Conservation (phyloP, 768 basidiomycete genomes). For the Boletus fagicola region DNA sequence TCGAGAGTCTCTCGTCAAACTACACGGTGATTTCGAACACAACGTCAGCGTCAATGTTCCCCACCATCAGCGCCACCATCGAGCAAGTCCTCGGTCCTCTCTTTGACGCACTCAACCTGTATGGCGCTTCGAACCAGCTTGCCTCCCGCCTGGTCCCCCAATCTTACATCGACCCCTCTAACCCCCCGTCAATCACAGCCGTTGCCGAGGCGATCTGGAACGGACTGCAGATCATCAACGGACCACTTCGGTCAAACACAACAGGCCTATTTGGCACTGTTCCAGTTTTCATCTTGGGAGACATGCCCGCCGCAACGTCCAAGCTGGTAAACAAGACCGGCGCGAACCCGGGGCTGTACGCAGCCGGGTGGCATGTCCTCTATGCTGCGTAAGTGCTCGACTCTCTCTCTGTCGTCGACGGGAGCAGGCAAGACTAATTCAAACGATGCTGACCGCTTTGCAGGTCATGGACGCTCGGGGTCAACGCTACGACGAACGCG, state of each 20-base stretch:
- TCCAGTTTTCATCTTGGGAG: not conserved
- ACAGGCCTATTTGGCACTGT: not conserved
- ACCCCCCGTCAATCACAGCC: slow-evolving; percentile 5
- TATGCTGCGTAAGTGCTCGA: slow-evolving; percentile 11
- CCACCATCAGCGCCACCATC: slow-evolving; percentile 12
- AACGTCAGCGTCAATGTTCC: slow-evolving; percentile 14
- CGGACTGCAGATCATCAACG: slow-evolving; percentile 15
- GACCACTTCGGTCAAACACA: not conserved
- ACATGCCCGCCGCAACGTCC: slow-evolving; percentile 9
- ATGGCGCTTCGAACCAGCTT: slow-evolving; percentile 17
- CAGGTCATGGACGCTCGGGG: slow-evolving; percentile 18
- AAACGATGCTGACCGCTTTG: not conserved
- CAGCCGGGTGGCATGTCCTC: slow-evolving; percentile 13
- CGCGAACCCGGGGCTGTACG: slow-evolving; percentile 20
- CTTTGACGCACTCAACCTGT: slow-evolving; percentile 10
- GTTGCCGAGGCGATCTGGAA: slow-evolving; percentile 21
- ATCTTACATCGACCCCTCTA: slow-evolving; percentile 14
- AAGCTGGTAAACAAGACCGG: slow-evolving; percentile 7
- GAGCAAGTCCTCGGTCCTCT: slow-evolving; percentile 8
- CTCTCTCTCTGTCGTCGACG: not conserved
- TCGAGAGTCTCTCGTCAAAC: slow-evolving; percentile 8
- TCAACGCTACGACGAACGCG: not conserved
- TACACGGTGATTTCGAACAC: slow-evolving; percentile 18
- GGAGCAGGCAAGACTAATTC: too few relatives aligned
- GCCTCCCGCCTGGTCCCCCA: slow-evolving; percentile 22